Evolutionary conservation across 768 basidiomycete genomes (phyloP).

Genomic region (Lactarius quietus): DNA sequence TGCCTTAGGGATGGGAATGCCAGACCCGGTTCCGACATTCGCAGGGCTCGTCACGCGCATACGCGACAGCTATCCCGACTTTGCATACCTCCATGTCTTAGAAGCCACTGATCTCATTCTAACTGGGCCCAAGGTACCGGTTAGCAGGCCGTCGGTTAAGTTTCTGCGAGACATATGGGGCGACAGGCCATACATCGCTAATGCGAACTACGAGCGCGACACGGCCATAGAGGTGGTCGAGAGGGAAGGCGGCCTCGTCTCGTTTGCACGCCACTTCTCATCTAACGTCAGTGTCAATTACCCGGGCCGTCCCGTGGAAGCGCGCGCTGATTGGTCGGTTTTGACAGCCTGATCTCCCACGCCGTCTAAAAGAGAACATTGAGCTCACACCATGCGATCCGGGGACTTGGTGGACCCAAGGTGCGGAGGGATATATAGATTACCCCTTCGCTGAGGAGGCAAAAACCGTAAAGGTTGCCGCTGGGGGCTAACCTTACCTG

Average conservation of each 20-base stretch:
- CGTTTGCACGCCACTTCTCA: conserved; percentile 16
- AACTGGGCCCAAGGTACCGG: background rate
- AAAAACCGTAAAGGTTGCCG: background rate
- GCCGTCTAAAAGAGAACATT: conserved; percentile 9
- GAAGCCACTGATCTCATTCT: conserved; percentile 24
- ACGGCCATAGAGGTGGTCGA: conserved; percentile 22
- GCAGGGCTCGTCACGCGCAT: conserved; percentile 29
- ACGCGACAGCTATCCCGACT: conserved; percentile 19
- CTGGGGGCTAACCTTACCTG: background rate
- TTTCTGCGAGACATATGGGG: conserved; percentile 29
- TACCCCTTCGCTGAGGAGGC: conserved; percentile 21
- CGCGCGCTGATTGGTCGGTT: background rate
- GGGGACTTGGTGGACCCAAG: background rate
- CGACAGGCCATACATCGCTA: conserved; percentile 25
- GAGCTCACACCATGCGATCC: background rate
- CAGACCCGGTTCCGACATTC: conserved; percentile 32
- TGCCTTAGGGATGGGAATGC: conserved; percentile 11
- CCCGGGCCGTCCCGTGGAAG: no score
- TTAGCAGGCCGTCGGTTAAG: conserved; percentile 21
- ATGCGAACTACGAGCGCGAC: conserved; percentile 28
- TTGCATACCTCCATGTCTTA: conserved; percentile 33
- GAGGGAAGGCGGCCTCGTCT: conserved; percentile 16
- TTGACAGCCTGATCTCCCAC: conserved; percentile 25
- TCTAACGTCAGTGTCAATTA: conserved; percentile 10
- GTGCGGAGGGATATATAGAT: conserved; percentile 24